Percentiles rank a stretch among this genome's conserved stretches.
phyloP scores from a whole-genome alignment of 2,329 filamentous ascomycete genomes.

The Monosporascus sp. region DNA sequence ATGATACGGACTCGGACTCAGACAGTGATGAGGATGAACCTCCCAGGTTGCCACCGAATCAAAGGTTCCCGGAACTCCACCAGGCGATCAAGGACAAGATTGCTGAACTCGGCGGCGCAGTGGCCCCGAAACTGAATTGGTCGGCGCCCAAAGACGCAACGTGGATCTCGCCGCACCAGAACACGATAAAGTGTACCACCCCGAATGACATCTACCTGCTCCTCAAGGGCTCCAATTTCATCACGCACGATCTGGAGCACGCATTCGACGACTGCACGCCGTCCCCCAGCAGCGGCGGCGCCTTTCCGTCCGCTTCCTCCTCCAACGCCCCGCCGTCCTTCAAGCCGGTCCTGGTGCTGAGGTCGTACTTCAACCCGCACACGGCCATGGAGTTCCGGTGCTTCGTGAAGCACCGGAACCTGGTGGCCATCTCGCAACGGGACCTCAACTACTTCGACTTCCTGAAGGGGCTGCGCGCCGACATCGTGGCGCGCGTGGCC shows the following conservation, averaged over 20 bases:
- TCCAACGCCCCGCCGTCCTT: constrained; percentile 45
- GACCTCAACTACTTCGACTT: constrained; percentile 91
- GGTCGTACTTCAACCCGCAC: constrained; percentile 84
- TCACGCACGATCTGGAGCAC: constrained; percentile 90
- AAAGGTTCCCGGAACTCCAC: constrained; percentile 68
- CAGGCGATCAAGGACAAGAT: constrained; percentile 72
- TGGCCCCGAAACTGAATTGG: constrained; percentile 95
- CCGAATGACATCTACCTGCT: constrained; percentile 92
- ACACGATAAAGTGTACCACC: constrained; percentile 84
- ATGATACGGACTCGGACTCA: constrained; percentile 35
- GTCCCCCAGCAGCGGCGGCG: constrained; percentile 17
- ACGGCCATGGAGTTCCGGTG: constrained; percentile 92
- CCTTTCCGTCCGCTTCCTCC: constrained; percentile 32
- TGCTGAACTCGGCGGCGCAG: constrained; percentile 73
- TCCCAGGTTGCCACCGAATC: constrained; percentile 43
- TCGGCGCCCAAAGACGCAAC: constrained; percentile 93
- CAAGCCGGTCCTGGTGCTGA: constrained; percentile 75
- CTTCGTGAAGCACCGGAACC: constrained; percentile 77
- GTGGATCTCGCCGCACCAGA: constrained; percentile 79
- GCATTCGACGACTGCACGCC: constrained; percentile 73
- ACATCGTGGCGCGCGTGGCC: constrained; percentile 63
- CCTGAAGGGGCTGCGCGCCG: constrained; percentile 57
- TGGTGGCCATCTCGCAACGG: constrained; percentile 82
- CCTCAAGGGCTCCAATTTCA: constrained; percentile 89
- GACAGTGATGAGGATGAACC: constrained; percentile 42